A percentile compares a stretch with the other conserved stretches of the same genome.
These are phyloP conservation scores for Colletotrichum siamense DNA, from an alignment of 2,329 filamentous ascomycete species.

Conservation along the genomic window DNA sequence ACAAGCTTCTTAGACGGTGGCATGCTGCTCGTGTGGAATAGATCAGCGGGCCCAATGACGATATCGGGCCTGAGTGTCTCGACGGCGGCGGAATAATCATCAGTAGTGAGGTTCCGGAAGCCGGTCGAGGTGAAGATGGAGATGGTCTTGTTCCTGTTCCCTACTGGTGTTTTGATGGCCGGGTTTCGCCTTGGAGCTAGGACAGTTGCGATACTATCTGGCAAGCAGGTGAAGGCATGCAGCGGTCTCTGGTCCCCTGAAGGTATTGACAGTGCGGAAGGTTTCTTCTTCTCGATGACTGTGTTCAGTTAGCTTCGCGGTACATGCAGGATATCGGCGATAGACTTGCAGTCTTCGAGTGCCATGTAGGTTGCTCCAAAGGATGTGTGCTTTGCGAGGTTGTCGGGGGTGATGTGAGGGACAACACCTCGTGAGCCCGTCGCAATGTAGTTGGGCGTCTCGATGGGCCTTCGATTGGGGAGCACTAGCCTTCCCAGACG, in stretches of 20 bases:
- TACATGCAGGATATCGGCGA: constrained; percentile 6
- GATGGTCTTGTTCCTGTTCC: constrained; percentile 74
- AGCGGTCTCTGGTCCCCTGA: constrained; percentile 59
- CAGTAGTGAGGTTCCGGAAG: constrained; percentile 72
- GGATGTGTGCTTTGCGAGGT: constrained; percentile 67
- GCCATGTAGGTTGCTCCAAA: constrained; percentile 79
- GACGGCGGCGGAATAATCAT: constrained; percentile 72
- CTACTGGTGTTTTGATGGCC: constrained; percentile 72
- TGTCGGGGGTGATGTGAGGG: constrained; percentile 90
- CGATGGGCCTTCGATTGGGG: constrained; percentile 65
- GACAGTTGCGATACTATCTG: constrained; percentile 69
- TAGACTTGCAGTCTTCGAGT: constrained; percentile 85
- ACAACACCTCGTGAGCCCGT: constrained; percentile 83
- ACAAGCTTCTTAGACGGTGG: constrained; percentile 75
- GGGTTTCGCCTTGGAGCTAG: constrained; percentile 81
- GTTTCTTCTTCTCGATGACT: constrained; percentile 62
- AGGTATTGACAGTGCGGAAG: constrained; percentile 48
- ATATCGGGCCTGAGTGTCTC: constrained; percentile 79
- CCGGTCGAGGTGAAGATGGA: constrained; percentile 87
- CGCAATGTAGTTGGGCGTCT: constrained; percentile 84
- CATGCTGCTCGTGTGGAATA: constrained; percentile 51
- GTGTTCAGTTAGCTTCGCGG: not conserved
- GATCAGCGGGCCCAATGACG: constrained; percentile 78
- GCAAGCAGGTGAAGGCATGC: constrained; percentile 78
- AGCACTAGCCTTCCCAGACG: constrained; percentile 73